Percentiles rank a stretch among this genome's conserved stretches.
Evolutionary conservation across 73 alveolate genomes (phyloP).

Genomic region (Paramecium sexaurelia): DNA sequence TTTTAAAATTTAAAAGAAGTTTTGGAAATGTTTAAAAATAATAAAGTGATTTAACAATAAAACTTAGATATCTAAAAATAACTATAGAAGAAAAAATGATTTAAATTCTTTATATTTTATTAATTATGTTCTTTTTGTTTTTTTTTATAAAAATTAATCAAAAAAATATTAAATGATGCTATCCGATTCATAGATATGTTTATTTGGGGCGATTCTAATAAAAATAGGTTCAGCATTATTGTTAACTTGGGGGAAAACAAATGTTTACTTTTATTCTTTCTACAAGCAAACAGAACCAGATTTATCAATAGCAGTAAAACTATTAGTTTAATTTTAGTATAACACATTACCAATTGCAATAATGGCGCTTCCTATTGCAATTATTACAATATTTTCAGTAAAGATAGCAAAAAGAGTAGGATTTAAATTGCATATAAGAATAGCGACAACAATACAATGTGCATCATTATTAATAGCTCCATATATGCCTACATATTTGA

Average conservation of each 20-base stretch:
- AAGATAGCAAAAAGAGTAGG: conserved; percentile 17
- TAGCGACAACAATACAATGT: neutral
- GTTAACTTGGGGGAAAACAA: conserved; percentile 38
- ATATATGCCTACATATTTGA: neutral
- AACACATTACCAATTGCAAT: conserved; percentile 31
- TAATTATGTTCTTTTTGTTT: neutral
- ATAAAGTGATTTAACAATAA: neutral
- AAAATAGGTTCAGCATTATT: neutral
- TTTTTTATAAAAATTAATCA: neutral
- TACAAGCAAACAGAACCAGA: conserved; percentile 28
- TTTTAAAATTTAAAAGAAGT: neutral
- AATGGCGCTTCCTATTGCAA: conserved; percentile 2
- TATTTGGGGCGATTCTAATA: neutral
- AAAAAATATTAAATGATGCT: neutral
- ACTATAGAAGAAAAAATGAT: neutral
- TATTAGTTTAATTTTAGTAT: neutral
- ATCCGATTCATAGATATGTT: neutral
- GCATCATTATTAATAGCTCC: conserved; percentile 5
- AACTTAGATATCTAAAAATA: neutral
- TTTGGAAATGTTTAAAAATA: neutral
- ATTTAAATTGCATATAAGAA: neutral
- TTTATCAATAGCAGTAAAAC: neutral
- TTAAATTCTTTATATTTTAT: neutral
- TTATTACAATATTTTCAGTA: neutral
- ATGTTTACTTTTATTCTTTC: conserved; percentile 25